A percentile compares a stretch with the other conserved stretches of the same genome.
Conservation (phyloP, 345 rosid genomes). For the Geranium brycei region DNA sequence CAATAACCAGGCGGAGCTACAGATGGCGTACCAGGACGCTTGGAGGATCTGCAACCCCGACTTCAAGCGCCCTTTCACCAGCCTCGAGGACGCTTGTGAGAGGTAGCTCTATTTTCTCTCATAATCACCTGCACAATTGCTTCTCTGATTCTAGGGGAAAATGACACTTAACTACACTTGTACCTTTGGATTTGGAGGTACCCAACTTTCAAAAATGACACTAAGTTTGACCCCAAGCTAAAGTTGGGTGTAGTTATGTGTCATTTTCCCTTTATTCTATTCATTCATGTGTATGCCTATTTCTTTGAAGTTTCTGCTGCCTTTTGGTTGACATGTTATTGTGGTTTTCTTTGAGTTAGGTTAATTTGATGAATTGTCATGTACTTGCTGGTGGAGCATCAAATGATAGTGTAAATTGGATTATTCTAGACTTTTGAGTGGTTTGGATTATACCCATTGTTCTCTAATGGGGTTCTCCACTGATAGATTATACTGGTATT, state of each 20-base stretch:
- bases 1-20: constrained; percentile 63
- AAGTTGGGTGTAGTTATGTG: too few relatives aligned
- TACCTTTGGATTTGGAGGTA: too few relatives aligned
- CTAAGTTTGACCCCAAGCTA: too few relatives aligned
- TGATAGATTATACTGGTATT: too few relatives aligned
- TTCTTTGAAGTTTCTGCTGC: background rate
- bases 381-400: background rate
- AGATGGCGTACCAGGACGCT: constrained; percentile 87
- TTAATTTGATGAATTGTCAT: background rate
- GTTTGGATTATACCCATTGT: background rate
- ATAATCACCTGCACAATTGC: too few relatives aligned
- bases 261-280: background rate
- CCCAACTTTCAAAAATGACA: too few relatives aligned
- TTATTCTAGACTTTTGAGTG: background rate
- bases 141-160: too few relatives aligned
- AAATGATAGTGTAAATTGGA: background rate
- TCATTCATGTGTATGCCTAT: background rate
- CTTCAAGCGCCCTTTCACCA: constrained; percentile 67
- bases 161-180: too few relatives aligned
- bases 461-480: too few relatives aligned
- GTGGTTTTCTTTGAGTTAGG: background rate
- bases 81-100: constrained; percentile 89
- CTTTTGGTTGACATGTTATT: too few relatives aligned
- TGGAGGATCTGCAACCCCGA: constrained; percentile 92
- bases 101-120: constrained; percentile 22